A percentile compares a stretch with the other conserved stretches of the same genome.
These are phyloP conservation scores for Gymnopilus junonius DNA, from an alignment of 768 basidiomycete species.

Conservation along the genomic window DNA sequence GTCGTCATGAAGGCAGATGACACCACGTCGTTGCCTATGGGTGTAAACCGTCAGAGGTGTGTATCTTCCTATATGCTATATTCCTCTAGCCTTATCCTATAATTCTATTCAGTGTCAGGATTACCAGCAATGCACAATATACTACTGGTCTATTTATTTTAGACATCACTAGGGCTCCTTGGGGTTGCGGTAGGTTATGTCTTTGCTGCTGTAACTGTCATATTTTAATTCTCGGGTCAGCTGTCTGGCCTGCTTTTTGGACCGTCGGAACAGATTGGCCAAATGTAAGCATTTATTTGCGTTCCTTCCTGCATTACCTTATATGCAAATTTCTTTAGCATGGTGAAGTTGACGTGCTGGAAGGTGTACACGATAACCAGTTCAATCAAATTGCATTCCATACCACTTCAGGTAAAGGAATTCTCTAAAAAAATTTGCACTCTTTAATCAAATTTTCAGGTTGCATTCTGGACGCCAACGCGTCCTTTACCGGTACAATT, in stretches of 20 bases:
- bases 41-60: constrained; percentile 67
- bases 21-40: constrained; percentile 56
- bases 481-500: constrained; percentile 28
- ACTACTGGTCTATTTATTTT: constrained; percentile 88
- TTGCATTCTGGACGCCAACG: constrained; percentile 27
- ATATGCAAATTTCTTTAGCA: constrained; percentile 56
- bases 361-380: constrained; percentile 83
- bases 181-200: constrained; percentile 76
- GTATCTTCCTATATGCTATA: neutral
- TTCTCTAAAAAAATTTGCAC: neutral
- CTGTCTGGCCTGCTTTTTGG: constrained; percentile 88
- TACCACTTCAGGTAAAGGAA: constrained; percentile 38
- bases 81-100: neutral
- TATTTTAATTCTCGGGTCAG: constrained; percentile 34
- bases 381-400: constrained; percentile 89
- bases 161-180: constrained; percentile 84
- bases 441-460: constrained; percentile 13
- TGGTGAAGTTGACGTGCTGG: constrained; percentile 85
- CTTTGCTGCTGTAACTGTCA: neutral
- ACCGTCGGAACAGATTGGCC: constrained; percentile 72
- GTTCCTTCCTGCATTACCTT: constrained; percentile 3
- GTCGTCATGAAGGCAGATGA: constrained; percentile 86
- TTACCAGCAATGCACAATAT: constrained; percentile 66
- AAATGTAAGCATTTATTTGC: constrained; percentile 43
- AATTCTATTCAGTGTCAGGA: constrained; percentile 65